Evolutionary conservation across 2,329 filamentous ascomycete species (phyloP), one percentile per base, ranked within the genome.

Genomic region (Claviceps paspali): DNA sequence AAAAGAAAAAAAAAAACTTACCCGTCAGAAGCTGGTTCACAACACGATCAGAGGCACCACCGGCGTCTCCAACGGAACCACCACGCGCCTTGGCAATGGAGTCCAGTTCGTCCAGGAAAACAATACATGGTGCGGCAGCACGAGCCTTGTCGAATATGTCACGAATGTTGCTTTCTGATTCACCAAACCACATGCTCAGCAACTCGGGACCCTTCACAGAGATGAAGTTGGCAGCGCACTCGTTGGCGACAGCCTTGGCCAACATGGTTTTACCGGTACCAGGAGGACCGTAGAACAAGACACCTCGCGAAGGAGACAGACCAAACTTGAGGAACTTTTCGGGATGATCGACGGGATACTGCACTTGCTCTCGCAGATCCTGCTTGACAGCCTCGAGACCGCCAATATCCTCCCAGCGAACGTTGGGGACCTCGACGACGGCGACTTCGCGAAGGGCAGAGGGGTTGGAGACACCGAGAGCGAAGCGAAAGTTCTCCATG

Each of bases 251-350:
- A 51, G 91, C 91, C 76, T 98, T 98, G 59, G 91, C 91, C 68
- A 98, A 82, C 70, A 98, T 77, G 44, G 91, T 98, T 75, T 98
- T 98, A 94, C 91, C 91, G 57, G 92, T 98, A 88, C 91, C 91
- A 51, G 91, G 91, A 46, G 92, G 91, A 49, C 91, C 92, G 56
- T 95, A 98, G 72, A 98, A 98, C 47, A 98, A 73, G 45, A 98
- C 91, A 83, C 91, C 91, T 54, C 88, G 85, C 47, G 91, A 96
- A 44, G 91, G 91, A 43, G 87, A 95, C 53, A 98, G 80, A 62
- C 91, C 92, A 47, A 98, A 98, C 71, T 98, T 98, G 78, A 95
- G 86, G 79, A 96, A 98, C 70, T 92, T 96, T 65, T 98, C 92
- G 51, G 91, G 92, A 57, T 98, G 91, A 60, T 98, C 91, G 63